Percentiles rank a stretch among this genome's conserved stretches.
These are phyloP conservation scores for Lactarius hengduanensis DNA, from an alignment of 768 basidiomycete species.

Conservation along the genomic window DNA sequence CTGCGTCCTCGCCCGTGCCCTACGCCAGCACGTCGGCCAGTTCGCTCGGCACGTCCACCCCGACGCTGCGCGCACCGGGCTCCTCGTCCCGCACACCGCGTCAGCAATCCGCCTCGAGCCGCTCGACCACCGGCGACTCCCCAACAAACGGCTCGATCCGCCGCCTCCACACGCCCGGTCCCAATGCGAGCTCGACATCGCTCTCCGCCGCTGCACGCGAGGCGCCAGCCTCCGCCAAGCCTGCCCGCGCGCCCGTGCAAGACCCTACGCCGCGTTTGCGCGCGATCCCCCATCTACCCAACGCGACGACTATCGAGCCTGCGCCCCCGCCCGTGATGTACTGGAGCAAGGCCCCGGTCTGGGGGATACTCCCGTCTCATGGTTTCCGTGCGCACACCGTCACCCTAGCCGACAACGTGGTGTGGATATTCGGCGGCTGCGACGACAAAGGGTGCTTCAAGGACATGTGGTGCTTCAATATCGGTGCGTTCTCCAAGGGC, in stretches of 20 bases:
- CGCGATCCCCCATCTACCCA: slow-evolving; percentile 56
- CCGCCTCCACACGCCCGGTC: slow-evolving; percentile 18
- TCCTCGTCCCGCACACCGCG: slow-evolving; percentile 17
- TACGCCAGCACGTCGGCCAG: slow-evolving; percentile 16
- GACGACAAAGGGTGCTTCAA: slow-evolving; percentile 73
- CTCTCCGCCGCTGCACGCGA: slow-evolving; percentile 32
- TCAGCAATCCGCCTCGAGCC: slow-evolving; percentile 7
- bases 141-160: slow-evolving; percentile 18
- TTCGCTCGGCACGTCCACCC: slow-evolving; percentile 17
- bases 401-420: slow-evolving; percentile 76
- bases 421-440: slow-evolving; percentile 89
- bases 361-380: slow-evolving; percentile 62
- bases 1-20: slow-evolving; percentile 4
- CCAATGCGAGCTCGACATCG: slow-evolving; percentile 26
- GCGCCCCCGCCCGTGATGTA: slow-evolving; percentile 78
- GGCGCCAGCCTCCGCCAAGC: slow-evolving; percentile 15
- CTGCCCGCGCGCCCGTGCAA: not conserved
- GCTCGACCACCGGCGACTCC: slow-evolving; percentile 19
- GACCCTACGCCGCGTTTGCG: slow-evolving; percentile 41
- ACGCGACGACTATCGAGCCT: slow-evolving; percentile 54
- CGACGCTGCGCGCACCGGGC: slow-evolving; percentile 12
- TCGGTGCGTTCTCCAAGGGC: slow-evolving; percentile 45
- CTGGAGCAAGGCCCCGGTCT: slow-evolving; percentile 82
- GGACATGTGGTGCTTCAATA: slow-evolving; percentile 85
- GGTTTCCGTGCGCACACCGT: slow-evolving; percentile 81